Evolutionary conservation across 2,329 filamentous ascomycete species (phyloP).

Genomic region (Colletotrichum limetticola): DNA sequence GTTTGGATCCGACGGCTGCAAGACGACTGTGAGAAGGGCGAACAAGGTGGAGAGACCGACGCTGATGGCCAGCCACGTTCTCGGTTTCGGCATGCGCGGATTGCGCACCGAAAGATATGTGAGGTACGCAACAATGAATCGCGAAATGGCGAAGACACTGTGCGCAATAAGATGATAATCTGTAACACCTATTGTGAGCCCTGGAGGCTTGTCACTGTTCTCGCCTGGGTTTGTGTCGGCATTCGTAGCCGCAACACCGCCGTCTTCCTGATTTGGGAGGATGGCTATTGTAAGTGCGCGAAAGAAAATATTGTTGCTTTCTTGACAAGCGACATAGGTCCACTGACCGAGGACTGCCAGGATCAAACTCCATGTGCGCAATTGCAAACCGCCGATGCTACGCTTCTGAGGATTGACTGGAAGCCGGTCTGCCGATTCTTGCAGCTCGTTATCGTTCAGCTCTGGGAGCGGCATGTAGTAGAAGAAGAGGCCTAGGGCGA

Average conservation of each 20-base stretch:
- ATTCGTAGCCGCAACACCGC: constrained; percentile 38
- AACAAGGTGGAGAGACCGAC: constrained; percentile 70
- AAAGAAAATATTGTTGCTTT: constrained; percentile 71
- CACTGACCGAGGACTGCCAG: constrained; percentile 82
- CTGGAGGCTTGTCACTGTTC: constrained; percentile 48
- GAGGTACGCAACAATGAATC: constrained; percentile 74
- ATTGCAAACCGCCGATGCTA: constrained; percentile 59
- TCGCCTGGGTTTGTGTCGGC: constrained; percentile 57
- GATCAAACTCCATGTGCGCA: constrained; percentile 68
- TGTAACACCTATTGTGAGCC: constrained; percentile 64
- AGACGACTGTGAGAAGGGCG: constrained; percentile 57
- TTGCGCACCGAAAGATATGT: constrained; percentile 66
- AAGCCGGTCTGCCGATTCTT: constrained; percentile 57
- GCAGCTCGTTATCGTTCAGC: constrained; percentile 65
- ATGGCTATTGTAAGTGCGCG: constrained; percentile 58
- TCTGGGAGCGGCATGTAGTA: constrained; percentile 76
- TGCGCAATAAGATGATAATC: constrained; percentile 80
- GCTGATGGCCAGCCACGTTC: constrained; percentile 74
- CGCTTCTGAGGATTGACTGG: constrained; percentile 62
- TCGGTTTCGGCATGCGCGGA: constrained; percentile 69
- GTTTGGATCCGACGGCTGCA: constrained; percentile 58
- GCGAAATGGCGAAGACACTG: constrained; percentile 76
- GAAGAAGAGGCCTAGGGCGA: constrained; percentile 74
- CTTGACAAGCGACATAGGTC: constrained; percentile 81
- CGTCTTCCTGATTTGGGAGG: constrained; percentile 42